A percentile compares a stretch with the other conserved stretches of the same genome.
Conservation (phyloP, 495 filamentous ascomycete species). For the Xylaria palmicola region DNA sequence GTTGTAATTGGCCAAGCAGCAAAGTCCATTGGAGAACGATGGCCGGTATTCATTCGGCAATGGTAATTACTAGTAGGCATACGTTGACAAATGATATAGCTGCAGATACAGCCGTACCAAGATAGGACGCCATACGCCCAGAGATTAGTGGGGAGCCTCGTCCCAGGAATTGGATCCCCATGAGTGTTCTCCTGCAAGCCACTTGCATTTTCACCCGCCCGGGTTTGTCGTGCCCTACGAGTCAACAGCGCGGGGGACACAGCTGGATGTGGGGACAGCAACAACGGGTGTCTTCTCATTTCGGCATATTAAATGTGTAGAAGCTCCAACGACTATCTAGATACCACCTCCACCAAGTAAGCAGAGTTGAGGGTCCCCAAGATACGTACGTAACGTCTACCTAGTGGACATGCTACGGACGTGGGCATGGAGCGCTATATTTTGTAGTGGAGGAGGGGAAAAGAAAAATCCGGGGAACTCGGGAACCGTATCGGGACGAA, state of each 20-base stretch:
- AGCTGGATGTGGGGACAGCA: background rate
- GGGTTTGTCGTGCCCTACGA: conserved; percentile 4
- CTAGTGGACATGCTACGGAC: background rate
- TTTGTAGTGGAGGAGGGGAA: background rate
- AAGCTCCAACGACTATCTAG: background rate
- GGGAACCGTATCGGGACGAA: conserved; percentile 4
- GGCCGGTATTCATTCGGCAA: conserved; percentile 1
- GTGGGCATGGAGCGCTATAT: background rate
- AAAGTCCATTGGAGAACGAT: background rate
- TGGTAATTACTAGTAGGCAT: conserved; percentile 9
- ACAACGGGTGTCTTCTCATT: background rate
- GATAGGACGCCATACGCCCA: too few species aligned
- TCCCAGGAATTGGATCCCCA: conserved; percentile 9
- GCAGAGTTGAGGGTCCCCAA: background rate
- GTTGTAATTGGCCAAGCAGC: background rate
- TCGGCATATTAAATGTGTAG: background rate
- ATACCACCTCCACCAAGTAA: background rate
- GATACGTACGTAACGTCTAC: background rate
- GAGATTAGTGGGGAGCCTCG: background rate
- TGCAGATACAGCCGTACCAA: background rate
- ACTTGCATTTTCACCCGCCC: conserved; percentile 15
- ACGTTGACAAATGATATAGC: background rate
- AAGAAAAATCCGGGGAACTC: background rate
- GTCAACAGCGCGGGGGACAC: background rate
- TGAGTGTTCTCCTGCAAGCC: conserved; percentile 13